Conservation (phyloP, 2,329 filamentous ascomycete genomes). For the Beauveria rudraprayagi region DNA sequence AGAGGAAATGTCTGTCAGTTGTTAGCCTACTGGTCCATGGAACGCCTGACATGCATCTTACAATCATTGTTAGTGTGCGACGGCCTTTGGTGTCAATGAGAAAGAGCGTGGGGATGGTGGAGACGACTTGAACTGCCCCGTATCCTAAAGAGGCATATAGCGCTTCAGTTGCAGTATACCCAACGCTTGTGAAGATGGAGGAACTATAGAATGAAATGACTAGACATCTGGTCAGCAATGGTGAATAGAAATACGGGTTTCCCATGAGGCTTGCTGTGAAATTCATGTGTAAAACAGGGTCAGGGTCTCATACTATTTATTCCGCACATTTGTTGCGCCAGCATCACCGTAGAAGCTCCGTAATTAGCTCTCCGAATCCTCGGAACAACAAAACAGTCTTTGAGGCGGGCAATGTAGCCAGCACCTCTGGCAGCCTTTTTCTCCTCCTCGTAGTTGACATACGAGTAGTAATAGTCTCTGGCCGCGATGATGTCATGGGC, state of each 20-base stretch:
- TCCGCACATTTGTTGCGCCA: constrained; percentile 58
- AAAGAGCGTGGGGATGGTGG: constrained; percentile 23
- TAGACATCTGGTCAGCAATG: constrained; percentile 4
- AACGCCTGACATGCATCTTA: constrained; percentile 11
- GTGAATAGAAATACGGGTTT: constrained; percentile 29
- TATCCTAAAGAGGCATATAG: constrained; percentile 35
- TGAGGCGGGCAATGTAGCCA: constrained; percentile 24
- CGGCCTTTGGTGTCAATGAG: constrained; percentile 24
- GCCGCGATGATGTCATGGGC: constrained; percentile 46
- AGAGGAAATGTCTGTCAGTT: constrained; percentile 18
- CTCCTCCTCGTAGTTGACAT: constrained; percentile 31
- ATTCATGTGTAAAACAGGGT: too few relatives aligned
- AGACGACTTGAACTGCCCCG: constrained; percentile 38
- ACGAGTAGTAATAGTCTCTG: constrained; percentile 45
- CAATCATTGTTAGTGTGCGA: constrained; percentile 18
- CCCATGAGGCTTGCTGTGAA: too few relatives aligned
- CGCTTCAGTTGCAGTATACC: constrained; percentile 42
- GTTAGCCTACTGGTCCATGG: constrained; percentile 6
- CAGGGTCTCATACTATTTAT: constrained; percentile 16
- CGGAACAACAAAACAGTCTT: constrained; percentile 57
- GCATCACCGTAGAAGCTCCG: constrained; percentile 72
- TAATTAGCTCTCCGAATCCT: constrained; percentile 63
- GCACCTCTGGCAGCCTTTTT: constrained; percentile 21
- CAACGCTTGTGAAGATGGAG: constrained; percentile 47
- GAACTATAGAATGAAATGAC: constrained; percentile 63